A percentile compares a stretch with the other conserved stretches of the same genome.
Conservation (phyloP, 108 stramenopile species). For the Fistulifera pelliculosa region DNA sequence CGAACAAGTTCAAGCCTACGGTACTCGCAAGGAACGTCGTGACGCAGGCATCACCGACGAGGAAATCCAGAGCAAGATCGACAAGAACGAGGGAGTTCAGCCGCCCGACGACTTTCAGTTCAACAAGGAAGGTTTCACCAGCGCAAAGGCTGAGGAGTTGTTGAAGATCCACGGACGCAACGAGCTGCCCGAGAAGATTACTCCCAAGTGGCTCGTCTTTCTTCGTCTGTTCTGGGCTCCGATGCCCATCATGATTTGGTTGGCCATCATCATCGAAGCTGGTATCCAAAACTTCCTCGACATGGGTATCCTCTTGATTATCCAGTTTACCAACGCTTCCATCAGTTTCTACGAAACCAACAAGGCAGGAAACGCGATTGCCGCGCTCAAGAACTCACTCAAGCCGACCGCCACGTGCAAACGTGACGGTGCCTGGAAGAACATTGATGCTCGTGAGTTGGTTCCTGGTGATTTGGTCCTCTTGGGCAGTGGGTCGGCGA, state of each 20-base stretch:
- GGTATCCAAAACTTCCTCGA: constrained; percentile 35
- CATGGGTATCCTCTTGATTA: constrained; percentile 33
- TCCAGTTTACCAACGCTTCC: constrained; percentile 47
- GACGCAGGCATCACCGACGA: constrained; percentile 8
- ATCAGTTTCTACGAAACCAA: constrained; percentile 49
- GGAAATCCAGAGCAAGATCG: constrained; percentile 10
- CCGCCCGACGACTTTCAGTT: constrained; percentile 6
- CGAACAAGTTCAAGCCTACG: constrained; percentile 7
- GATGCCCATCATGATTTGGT: constrained; percentile 80
- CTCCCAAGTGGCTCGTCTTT: constrained; percentile 38
- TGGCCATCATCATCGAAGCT: constrained; percentile 48
- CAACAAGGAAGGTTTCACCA: constrained; percentile 34
- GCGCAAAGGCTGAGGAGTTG: constrained; percentile 19
- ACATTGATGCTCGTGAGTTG: constrained; percentile 31
- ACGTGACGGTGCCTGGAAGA: constrained; percentile 41
- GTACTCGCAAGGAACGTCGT: constrained; percentile 11
- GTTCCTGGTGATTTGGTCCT: constrained; percentile 51
- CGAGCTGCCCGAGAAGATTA: constrained; percentile 44
- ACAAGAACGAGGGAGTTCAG: constrained; percentile 4
- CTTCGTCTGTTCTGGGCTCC: constrained; percentile 51
- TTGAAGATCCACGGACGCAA: constrained; percentile 41
- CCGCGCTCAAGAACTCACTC: constrained; percentile 59
- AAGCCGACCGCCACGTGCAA: constrained; percentile 53
- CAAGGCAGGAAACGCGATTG: constrained; percentile 71
- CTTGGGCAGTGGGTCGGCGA: constrained; percentile 29